Percentiles rank a stretch among this genome's conserved stretches.
phyloP scores from a whole-genome alignment of 768 basidiomycete genomes.

The Inosperma sp. region DNA sequence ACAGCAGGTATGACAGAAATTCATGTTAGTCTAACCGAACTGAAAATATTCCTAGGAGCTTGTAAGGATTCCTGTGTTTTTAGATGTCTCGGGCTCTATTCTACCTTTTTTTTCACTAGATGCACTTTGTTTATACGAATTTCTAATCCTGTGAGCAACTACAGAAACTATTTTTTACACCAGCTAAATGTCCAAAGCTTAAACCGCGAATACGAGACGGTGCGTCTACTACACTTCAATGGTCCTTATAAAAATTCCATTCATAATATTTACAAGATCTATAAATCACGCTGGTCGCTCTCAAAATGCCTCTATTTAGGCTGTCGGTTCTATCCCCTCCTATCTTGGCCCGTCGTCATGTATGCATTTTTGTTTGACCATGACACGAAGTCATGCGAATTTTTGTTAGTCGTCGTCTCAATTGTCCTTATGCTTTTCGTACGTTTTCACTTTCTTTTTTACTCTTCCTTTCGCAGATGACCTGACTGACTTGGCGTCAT shows the following conservation, averaged over 20 bases:
- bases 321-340: constrained; percentile 36
- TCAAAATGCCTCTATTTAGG: constrained; percentile 34
- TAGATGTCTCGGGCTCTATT: neutral
- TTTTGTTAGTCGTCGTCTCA: neutral
- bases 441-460: neutral
- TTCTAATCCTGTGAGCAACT: constrained; percentile 5
- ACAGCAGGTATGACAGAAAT: too few species aligned
- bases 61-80: neutral
- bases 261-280: constrained; percentile 22
- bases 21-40: too few species aligned
- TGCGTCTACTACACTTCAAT: neutral
- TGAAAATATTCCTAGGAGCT: neutral
- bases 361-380: constrained; percentile 32
- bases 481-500: neutral
- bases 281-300: constrained; percentile 30
- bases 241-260: too few species aligned
- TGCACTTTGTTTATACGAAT: constrained; percentile 4
- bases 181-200: too few species aligned
- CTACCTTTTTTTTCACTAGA: neutral
- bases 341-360: constrained; percentile 30
- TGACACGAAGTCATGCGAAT: constrained; percentile 22
- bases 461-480: neutral
- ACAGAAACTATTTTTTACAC: too few species aligned
- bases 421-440: neutral
- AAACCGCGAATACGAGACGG: neutral